Percentiles rank a stretch among this genome's conserved stretches.
Conservation (phyloP, 345 rosid species). For the Noccaea bulbosa region DNA sequence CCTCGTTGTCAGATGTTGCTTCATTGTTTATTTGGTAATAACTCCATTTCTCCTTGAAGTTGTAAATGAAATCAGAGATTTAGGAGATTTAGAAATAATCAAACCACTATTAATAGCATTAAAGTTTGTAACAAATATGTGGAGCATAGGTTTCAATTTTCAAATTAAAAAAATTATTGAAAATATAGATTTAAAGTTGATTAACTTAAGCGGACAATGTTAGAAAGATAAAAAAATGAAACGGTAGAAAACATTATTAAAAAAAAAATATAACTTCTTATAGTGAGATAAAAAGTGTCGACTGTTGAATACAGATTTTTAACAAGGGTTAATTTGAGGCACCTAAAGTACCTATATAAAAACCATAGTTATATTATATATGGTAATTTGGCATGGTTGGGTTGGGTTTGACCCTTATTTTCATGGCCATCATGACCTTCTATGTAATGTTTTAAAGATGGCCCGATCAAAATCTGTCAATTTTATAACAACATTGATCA, state of each 20-base stretch:
- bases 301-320: too few relatives aligned
- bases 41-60: conserved; percentile 22
- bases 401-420: too few relatives aligned
- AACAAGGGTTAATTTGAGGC: too few relatives aligned
- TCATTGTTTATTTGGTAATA: conserved; percentile 12
- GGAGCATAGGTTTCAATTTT: background rate
- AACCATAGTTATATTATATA: too few relatives aligned
- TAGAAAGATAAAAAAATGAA: too few relatives aligned
- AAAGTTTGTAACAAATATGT: conserved; percentile 7
- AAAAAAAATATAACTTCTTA: background rate
- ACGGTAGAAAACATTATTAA: background rate
- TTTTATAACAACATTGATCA: too few relatives aligned
- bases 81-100: conserved; percentile 10
- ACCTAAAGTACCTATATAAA: too few relatives aligned
- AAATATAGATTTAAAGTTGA: background rate
- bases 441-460: too few relatives aligned
- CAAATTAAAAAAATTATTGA: background rate
- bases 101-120: conserved; percentile 6
- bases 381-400: too few relatives aligned
- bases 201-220: background rate
- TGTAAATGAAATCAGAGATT: conserved; percentile 16
- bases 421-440: too few relatives aligned
- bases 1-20: conserved; percentile 45
- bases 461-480: too few relatives aligned
- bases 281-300: too few relatives aligned